Percentiles rank a stretch among this genome's conserved stretches.
These are phyloP conservation scores for Sporothrix pallida DNA, from an alignment of 2,329 filamentous ascomycete species.

Conservation along the genomic window DNA sequence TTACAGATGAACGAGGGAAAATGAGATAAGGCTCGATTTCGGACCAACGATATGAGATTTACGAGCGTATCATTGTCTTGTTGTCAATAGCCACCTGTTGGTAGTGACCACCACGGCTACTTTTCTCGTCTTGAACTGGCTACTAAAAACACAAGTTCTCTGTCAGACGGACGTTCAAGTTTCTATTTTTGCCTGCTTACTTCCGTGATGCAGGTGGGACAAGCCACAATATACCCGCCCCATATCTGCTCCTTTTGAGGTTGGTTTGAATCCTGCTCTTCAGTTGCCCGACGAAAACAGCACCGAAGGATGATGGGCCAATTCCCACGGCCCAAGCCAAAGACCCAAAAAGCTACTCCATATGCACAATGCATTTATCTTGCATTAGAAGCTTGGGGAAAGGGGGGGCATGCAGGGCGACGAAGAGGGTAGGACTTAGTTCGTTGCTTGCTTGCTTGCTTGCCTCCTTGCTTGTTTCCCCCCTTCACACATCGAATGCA, in stretches of 20 bases:
- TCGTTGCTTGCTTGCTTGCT: not conserved
- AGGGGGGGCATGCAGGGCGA: constrained; percentile 15
- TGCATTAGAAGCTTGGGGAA: too few relatives aligned
- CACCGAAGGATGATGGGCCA: not conserved
- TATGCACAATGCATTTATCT: too few relatives aligned
- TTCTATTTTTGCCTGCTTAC: constrained; percentile 26
- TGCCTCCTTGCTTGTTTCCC: not conserved
- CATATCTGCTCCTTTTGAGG: not conserved
- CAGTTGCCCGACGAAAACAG: not conserved
- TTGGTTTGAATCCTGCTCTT: not conserved
- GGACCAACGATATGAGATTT: too few relatives aligned
- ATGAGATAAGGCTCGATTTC: too few relatives aligned
- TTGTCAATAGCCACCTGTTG: too few relatives aligned
- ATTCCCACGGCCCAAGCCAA: not conserved
- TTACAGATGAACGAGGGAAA: too few relatives aligned
- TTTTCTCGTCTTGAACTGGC: too few relatives aligned
- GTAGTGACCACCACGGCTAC: too few relatives aligned
- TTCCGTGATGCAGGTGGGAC: not conserved
- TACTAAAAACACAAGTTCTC: not conserved
- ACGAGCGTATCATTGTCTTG: too few relatives aligned
- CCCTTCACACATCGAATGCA: too few relatives aligned
- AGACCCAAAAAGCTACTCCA: too few relatives aligned
- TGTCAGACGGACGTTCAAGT: not conserved
- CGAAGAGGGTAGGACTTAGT: not conserved
- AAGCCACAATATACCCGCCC: constrained; percentile 13